A percentile compares a stretch with the other conserved stretches of the same genome.
phyloP scores from a whole-genome alignment of 2,329 filamentous ascomycete species.

The Xylariales sp. region DNA sequence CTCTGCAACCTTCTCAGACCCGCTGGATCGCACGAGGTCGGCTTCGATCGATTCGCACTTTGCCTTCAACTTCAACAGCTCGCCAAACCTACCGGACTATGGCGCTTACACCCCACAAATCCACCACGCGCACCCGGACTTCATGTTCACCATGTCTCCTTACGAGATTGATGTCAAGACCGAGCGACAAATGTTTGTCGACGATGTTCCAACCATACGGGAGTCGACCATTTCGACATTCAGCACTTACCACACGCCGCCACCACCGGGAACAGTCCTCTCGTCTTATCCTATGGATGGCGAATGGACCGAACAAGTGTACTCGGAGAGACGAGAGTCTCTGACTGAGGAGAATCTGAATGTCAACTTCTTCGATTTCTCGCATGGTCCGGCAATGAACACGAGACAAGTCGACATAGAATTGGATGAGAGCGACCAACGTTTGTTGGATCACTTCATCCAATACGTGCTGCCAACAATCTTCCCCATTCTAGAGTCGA shows the following conservation, averaged over 20 bases:
- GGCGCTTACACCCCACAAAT: constrained; percentile 60
- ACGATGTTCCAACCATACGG: constrained; percentile 77
- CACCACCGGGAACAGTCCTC: constrained; percentile 62
- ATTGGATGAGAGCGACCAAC: constrained; percentile 82
- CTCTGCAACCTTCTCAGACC: constrained; percentile 74
- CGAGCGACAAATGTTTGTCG: constrained; percentile 88
- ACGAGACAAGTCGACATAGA: constrained; percentile 69
- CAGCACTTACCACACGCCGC: constrained; percentile 81
- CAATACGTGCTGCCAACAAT: constrained; percentile 81
- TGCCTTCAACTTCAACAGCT: constrained; percentile 70
- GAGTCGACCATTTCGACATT: constrained; percentile 91
- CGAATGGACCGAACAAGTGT: constrained; percentile 69
- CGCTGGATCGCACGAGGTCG: constrained; percentile 66
- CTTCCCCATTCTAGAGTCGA: constrained; percentile 87
- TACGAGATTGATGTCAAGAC: constrained; percentile 97
- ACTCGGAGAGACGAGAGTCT: constrained; percentile 64
- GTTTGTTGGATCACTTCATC: constrained; percentile 85
- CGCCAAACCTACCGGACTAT: constrained; percentile 47
- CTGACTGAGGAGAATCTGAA: constrained; percentile 62
- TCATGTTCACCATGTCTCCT: constrained; percentile 59
- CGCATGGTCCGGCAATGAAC: constrained; percentile 59
- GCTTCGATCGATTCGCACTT: constrained; percentile 78
- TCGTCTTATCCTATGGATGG: constrained; percentile 56
- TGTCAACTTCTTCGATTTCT: constrained; percentile 79
- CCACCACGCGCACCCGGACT: constrained; percentile 50